phyloP scores from a whole-genome alignment of 129 eudicot genomes.

The Artemisia tridentata region DNA sequence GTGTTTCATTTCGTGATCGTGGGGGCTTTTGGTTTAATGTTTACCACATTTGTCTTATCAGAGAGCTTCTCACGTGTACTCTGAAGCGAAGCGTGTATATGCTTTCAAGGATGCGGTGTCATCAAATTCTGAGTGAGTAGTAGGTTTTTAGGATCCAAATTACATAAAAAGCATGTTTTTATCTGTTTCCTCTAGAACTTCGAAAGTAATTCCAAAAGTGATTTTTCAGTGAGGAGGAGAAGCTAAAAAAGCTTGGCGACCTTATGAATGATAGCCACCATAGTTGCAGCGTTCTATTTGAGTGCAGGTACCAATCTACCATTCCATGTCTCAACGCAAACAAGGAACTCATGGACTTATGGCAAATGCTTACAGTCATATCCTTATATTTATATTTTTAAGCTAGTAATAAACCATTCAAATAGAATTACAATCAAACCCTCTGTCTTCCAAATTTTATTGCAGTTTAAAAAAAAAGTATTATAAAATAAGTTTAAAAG shows the following conservation, averaged over 20 bases:
- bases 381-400: background rate
- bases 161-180: background rate
- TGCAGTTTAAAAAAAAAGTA: no score
- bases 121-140: slow-evolving; percentile 55
- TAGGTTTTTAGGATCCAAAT: background rate
- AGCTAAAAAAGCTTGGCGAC: slow-evolving; percentile 81
- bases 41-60: slow-evolving; percentile 25
- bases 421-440: no score
- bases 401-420: no score
- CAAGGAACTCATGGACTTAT: no score
- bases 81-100: slow-evolving; percentile 84
- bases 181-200: background rate
- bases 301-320: slow-evolving; percentile 71
- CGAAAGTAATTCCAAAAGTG: background rate
- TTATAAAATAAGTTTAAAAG: background rate
- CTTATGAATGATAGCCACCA: slow-evolving; percentile 94
- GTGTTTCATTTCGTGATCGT: background rate
- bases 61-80: slow-evolving; percentile 88
- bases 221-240: slow-evolving; percentile 76
- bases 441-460: no score
- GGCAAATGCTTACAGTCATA: background rate
- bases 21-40: background rate
- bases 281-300: slow-evolving; percentile 90
- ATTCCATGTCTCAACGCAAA: background rate
- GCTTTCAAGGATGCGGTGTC: slow-evolving; percentile 82